Evolutionary conservation across 192 early-diverging fungal genomes (phyloP).

Genomic region (Coemansia sp.): DNA sequence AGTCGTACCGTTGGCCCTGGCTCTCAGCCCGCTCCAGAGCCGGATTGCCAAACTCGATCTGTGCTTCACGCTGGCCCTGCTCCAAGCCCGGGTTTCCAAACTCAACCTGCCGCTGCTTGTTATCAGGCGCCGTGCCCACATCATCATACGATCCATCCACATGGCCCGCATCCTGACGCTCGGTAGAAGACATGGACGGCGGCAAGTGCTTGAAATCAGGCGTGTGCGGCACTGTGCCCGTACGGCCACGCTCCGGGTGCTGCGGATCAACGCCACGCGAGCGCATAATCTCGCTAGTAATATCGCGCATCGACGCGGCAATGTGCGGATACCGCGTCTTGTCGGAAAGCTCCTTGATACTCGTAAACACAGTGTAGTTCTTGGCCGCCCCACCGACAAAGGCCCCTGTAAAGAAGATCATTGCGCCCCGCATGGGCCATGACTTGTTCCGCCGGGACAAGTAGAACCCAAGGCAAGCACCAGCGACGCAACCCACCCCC

Average conservation of each 20-base stretch:
- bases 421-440: background rate
- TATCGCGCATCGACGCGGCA: constrained; percentile 20
- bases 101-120: background rate
- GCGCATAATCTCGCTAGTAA: constrained; percentile 23
- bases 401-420: constrained; percentile 10
- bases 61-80: background rate
- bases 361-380: background rate
- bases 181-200: constrained; percentile 7
- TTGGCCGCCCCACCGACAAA: constrained; percentile 3
- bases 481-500: constrained; percentile 4
- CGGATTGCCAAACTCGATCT: constrained; percentile 8
- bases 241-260: constrained; percentile 11
- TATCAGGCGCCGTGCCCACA: background rate
- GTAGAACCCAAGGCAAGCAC: constrained; percentile 16
- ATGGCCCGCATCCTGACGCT: background rate
- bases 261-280: constrained; percentile 22
- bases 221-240: background rate
- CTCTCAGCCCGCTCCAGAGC: background rate
- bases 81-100: background rate
- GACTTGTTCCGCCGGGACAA: constrained; percentile 15
- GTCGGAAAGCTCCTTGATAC: constrained; percentile 19
- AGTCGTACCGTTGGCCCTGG: background rate
- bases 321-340: constrained; percentile 32
- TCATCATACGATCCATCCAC: background rate
- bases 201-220: constrained; percentile 15